These are phyloP conservation scores for Colletotrichum plurivorum DNA, from an alignment of 2,329 filamentous ascomycete genomes.

Conservation along the genomic window DNA sequence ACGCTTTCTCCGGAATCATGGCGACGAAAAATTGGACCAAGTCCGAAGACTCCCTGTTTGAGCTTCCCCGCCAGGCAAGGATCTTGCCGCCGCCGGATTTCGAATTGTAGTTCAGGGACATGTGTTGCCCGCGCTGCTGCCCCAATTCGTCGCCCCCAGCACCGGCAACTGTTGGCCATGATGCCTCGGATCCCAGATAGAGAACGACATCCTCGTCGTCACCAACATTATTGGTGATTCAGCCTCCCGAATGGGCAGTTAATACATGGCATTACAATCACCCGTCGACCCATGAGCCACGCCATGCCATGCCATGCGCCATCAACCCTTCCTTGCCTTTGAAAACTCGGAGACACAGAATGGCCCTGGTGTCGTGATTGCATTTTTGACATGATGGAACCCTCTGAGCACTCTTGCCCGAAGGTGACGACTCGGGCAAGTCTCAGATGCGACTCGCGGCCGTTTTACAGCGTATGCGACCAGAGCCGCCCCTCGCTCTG, in stretches of 20 bases:
- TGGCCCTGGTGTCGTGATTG: not conserved
- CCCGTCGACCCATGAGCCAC: slow-evolving; percentile 12
- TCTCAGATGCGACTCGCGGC: slow-evolving; percentile 3
- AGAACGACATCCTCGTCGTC: slow-evolving; percentile 16
- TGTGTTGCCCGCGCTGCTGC: not conserved
- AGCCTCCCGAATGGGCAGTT: slow-evolving; percentile 14
- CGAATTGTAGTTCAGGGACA: not conserved
- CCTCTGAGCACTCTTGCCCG: not conserved
- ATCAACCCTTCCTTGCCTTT: not conserved
- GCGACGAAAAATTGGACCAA: slow-evolving; percentile 11
- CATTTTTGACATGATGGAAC: slow-evolving; percentile 10
- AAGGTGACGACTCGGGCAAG: not conserved
- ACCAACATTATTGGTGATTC: slow-evolving; percentile 4
- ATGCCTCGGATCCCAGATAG: slow-evolving; percentile 6
- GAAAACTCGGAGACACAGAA: too few species aligned
- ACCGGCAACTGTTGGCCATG: slow-evolving; percentile 1
- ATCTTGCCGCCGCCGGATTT: not conserved
- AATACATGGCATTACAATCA: not conserved
- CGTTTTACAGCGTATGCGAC: not conserved
- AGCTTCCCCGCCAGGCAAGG: slow-evolving; percentile 17
- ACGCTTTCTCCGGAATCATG: slow-evolving; percentile 9
- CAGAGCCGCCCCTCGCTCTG: not conserved
- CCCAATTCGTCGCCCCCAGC: not conserved
- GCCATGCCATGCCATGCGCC: not conserved
- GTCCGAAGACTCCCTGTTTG: slow-evolving; percentile 11